Base-by-base conservation (phyloP, 352 stramenopile genomes). In the Thalassiosira hispida region DNA sequence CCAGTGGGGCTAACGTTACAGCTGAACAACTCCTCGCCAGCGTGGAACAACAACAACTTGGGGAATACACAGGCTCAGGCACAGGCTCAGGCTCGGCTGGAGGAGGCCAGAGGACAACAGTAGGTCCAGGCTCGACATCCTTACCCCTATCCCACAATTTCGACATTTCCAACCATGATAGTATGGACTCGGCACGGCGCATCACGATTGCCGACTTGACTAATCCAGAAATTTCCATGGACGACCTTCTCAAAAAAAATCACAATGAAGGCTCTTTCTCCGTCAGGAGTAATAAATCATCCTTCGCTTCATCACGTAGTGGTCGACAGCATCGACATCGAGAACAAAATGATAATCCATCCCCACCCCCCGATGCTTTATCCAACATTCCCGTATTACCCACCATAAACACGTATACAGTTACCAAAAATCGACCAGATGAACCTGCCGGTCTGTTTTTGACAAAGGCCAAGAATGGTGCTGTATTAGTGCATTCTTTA, bases 401-500 rank as follows among this genome's bases (percentile, higher is more conserved):
- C 6, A 56, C 52, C 40, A 35, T 79, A 1, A 65, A 73, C 67
- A 79, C 72, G n/a, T 80, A 70, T 35, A 64, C 57, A 35, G 63
- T 66, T 14, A 80, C 46, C 0, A 80, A 80, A 63, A 42, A 23
- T 6, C 46, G 38, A 35, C 47, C 56, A 16, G 53, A 60, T 31
- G 62, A 80, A 61, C 72, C 63, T 1, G 63, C 57, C 9, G 62
- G 64, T 29, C 47, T 80, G 0, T 73, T 71, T 29, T 31, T 79
- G 12, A 68, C 53, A n/a, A 79, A 79, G 53, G 35, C 70, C 20
- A 79, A 79, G 42, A 70, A 79, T 23, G 70, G 70, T 1, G 70
- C 70, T 3, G 70, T 79, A 16, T 16, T 68, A 23, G 70, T 79
- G 11, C 70, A 79, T 35, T 68, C 51, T 0, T 16, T 79, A 35